Conservation (phyloP, 352 stramenopile genomes). For the Phytophthora pistaciae region DNA sequence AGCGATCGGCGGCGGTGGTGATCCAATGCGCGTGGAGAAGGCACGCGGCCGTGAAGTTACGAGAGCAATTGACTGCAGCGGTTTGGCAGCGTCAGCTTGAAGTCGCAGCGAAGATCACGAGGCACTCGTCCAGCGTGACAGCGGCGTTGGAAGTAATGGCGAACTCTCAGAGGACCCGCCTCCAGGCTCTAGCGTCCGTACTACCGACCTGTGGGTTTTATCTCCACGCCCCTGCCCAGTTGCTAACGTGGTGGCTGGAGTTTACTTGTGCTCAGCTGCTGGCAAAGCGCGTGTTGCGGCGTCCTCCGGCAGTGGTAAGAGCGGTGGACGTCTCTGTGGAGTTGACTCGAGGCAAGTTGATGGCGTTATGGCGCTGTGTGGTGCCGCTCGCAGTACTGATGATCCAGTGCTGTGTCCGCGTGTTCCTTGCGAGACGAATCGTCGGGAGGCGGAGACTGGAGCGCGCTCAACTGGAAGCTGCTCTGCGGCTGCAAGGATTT, state of each 20-base stretch:
- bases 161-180: neutral
- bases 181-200: conserved; percentile 12
- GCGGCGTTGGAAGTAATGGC: conserved; percentile 2
- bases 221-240: conserved; percentile 42
- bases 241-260: conserved; percentile 55
- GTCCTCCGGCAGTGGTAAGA: conserved; percentile 43
- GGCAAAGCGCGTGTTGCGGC: conserved; percentile 46
- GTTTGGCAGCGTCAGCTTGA: conserved; percentile 57
- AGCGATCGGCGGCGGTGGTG: conserved; percentile 51
- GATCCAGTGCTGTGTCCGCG: conserved; percentile 50
- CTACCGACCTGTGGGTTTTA: conserved; percentile 28
- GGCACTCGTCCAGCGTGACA: conserved; percentile 21
- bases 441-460: conserved; percentile 33
- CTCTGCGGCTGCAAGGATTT: conserved; percentile 51
- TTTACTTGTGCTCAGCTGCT: conserved; percentile 33
- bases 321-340: conserved; percentile 53
- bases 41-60: conserved; percentile 35
- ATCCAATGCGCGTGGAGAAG: conserved; percentile 61
- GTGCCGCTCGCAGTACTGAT: conserved; percentile 26
- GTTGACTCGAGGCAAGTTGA: conserved; percentile 31
- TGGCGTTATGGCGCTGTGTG: conserved; percentile 35
- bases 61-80: conserved; percentile 19
- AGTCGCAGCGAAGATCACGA: conserved; percentile 52
- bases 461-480: conserved; percentile 27
- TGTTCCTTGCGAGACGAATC: conserved; percentile 34